phyloP scores from a whole-genome alignment of 768 basidiomycete genomes.

The Suillus luteus region DNA sequence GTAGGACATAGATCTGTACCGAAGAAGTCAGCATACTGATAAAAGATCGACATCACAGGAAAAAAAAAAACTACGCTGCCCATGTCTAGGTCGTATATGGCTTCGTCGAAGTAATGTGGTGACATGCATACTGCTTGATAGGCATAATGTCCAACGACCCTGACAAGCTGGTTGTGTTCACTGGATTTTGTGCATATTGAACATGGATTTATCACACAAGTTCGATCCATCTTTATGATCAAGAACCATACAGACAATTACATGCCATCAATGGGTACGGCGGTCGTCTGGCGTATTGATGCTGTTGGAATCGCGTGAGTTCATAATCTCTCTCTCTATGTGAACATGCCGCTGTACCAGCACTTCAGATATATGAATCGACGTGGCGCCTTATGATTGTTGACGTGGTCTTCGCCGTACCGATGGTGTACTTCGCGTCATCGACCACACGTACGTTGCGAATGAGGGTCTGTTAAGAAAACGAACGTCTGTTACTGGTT shows the following conservation, averaged over 20 bases:
- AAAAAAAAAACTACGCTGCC: conserved; percentile 46
- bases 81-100: conserved; percentile 65
- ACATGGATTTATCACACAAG: not conserved
- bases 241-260: conserved; percentile 52
- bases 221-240: not conserved
- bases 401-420: conserved; percentile 60
- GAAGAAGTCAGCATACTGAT: conserved; percentile 25
- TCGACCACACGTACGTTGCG: conserved; percentile 49
- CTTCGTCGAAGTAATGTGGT: conserved; percentile 76
- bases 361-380: too few species aligned
- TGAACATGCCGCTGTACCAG: too few species aligned
- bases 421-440: conserved; percentile 71
- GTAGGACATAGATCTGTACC: conserved; percentile 56
- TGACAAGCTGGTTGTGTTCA: conserved; percentile 67
- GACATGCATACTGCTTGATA: conserved; percentile 74
- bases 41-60: conserved; percentile 59
- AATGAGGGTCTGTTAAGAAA: conserved; percentile 48
- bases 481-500: not conserved
- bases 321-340: not conserved
- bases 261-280: conserved; percentile 61
- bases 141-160: conserved; percentile 81
- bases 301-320: conserved; percentile 57
- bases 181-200: conserved; percentile 67
- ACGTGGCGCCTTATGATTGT: conserved; percentile 45
- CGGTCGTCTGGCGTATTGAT: conserved; percentile 58